Base-by-base conservation (phyloP, 2,329 filamentous ascomycete species). In the Cladophialophora exuberans region DNA sequence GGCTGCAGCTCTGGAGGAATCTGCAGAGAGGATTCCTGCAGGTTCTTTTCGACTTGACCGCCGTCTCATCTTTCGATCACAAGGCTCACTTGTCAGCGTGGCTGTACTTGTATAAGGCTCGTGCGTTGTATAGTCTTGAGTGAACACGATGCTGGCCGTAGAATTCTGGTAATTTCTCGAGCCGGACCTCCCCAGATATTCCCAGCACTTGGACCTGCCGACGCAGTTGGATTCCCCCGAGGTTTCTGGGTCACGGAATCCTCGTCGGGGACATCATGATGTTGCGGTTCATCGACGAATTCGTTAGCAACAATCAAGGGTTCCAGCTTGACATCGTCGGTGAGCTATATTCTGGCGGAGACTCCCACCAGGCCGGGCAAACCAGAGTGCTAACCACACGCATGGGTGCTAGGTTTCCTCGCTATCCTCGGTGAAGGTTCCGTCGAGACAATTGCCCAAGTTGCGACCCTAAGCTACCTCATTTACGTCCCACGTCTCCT, bases 321-420 rank as follows among this genome's bases (percentile, higher is more conserved):
- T 71, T 81, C 46, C 77, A 81, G 61, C 73, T 81, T 43, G 79
- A 82, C 62, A 80, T 81, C 43, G 79, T 82, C 55, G 79, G 79
- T 69, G 30, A 56, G 62, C 52, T 31, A 15, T 7, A n/a, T 11
- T 11, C n/a, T n/a, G 20, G 25, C 11, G 22, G 28, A 15, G 18
- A 15, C 10, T 10, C 15, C 20, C 11, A 11, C 9, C 13, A 15
- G 4, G 20, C 26, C 6, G 15, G 38, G 23, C 20, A 51, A 30
- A 39, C 35, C 15, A 38, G n/a, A n/a, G n/a, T n/a, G n/a, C 49
- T 53, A 45, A 50, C n/a, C n/a, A n/a, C n/a, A n/a, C n/a, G n/a
- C n/a, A n/a, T n/a, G n/a, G n/a, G 38, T 20, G 28, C 20, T 26
- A 65, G 63, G 63, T 61, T 80, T 80, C 64, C 74, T 81, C n/a